Evolutionary conservation across 352 stramenopile genomes (phyloP).

Genomic region (Phytopythium mirpurense): DNA sequence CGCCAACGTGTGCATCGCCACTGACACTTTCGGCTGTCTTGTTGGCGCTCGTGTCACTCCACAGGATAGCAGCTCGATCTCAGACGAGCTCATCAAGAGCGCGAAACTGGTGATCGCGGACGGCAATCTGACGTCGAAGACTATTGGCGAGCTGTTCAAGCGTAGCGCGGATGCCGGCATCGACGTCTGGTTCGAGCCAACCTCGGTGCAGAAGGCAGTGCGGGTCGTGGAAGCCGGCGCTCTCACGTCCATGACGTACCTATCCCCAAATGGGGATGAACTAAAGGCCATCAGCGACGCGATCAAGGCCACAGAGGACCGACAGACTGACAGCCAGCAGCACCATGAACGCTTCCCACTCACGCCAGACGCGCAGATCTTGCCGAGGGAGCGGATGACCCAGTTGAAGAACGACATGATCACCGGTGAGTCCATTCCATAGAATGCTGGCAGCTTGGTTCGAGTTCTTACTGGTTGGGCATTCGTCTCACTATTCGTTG

Average conservation of each 20-base stretch:
- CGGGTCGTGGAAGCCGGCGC: slow-evolving; percentile 47
- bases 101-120: slow-evolving; percentile 66
- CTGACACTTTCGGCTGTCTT: too few relatives aligned
- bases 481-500: too few relatives aligned
- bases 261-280: slow-evolving; percentile 79
- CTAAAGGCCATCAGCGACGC: slow-evolving; percentile 62
- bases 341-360: slow-evolving; percentile 47
- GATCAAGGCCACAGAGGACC: slow-evolving; percentile 16
- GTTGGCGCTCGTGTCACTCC: neutral
- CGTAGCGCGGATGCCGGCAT: slow-evolving; percentile 36
- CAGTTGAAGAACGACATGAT: slow-evolving; percentile 68
- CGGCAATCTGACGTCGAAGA: slow-evolving; percentile 57
- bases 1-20: too few relatives aligned
- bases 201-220: slow-evolving; percentile 77
- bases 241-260: slow-evolving; percentile 50
- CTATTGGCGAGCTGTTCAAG: slow-evolving; percentile 39
- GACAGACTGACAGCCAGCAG: neutral
- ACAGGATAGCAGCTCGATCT: slow-evolving; percentile 44
- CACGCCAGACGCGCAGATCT: slow-evolving; percentile 34
- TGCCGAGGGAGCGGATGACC: slow-evolving; percentile 36
- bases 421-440: slow-evolving; percentile 31
- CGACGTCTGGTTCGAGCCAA: slow-evolving; percentile 79
- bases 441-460: neutral
- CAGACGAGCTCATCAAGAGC: slow-evolving; percentile 38
- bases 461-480: too few relatives aligned